Evolutionary conservation across 192 early-diverging fungal genomes (phyloP).

Genomic region (Backusella morwellensis): DNA sequence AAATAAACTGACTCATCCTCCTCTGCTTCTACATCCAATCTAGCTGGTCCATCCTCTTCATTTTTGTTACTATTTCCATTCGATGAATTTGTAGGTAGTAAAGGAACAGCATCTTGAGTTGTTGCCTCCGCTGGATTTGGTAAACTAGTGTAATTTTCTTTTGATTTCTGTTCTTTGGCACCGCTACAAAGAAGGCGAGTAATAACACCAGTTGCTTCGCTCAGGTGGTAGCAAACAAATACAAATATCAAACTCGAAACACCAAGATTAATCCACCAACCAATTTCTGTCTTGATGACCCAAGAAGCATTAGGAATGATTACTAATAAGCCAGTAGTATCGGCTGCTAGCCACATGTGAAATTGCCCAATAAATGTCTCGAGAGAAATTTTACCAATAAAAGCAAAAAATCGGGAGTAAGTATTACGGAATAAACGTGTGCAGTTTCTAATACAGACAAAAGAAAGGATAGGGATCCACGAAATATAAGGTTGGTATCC

Average conservation of each 20-base stretch:
- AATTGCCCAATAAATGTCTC: conserved; percentile 82
- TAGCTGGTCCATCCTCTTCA: background rate
- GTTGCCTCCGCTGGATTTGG: background rate
- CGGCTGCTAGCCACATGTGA: conserved; percentile 74
- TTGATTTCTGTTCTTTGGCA: background rate
- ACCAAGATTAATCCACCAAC: conserved; percentile 52
- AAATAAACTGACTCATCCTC: background rate
- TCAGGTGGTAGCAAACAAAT: conserved; percentile 45
- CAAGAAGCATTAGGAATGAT: conserved; percentile 47
- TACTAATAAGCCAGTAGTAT: conserved; percentile 70
- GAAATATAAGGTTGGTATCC: conserved; percentile 64
- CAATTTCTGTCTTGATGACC: conserved; percentile 24
- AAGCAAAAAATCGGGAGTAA: conserved; percentile 52
- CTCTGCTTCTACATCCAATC: background rate
- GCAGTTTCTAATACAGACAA: conserved; percentile 67
- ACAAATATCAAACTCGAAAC: conserved; percentile 50
- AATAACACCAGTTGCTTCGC: conserved; percentile 40
- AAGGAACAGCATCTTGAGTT: conserved; percentile 19
- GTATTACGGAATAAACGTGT: conserved; percentile 51
- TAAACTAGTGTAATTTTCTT: conserved; percentile 3
- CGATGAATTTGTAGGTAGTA: conserved; percentile 1
- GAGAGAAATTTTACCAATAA: conserved; percentile 62
- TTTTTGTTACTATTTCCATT: background rate
- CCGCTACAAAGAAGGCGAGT: conserved; percentile 24
- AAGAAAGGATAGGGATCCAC: conserved; percentile 57